Conservation (phyloP, 352 stramenopile species). For the Achlya hypogyna region DNA sequence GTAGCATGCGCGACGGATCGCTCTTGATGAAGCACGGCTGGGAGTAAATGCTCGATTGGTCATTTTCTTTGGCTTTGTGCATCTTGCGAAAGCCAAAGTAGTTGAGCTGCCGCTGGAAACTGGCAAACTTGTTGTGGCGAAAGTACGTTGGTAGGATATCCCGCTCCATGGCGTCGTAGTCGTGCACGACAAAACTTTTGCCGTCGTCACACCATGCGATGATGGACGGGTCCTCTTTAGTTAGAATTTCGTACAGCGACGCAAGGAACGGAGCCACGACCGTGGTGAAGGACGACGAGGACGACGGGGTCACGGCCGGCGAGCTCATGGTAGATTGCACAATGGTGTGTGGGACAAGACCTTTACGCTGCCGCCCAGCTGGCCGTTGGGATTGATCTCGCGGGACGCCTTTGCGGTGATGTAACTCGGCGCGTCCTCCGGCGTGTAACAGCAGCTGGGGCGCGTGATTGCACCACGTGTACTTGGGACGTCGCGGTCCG, state of each 20-base stretch:
- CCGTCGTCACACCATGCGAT: conserved; percentile 55
- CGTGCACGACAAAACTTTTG: conserved; percentile 57
- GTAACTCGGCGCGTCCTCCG: background rate
- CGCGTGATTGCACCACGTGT: too few species aligned
- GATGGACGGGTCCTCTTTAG: conserved; percentile 39
- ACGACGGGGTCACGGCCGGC: background rate
- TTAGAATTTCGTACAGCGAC: conserved; percentile 60
- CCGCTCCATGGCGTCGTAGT: conserved; percentile 42
- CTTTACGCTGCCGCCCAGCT: too few species aligned
- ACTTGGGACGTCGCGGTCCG: too few species aligned
- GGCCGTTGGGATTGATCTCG: background rate
- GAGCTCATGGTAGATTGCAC: background rate
- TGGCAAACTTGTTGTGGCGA: conserved; percentile 72
- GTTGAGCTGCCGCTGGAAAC: conserved; percentile 66
- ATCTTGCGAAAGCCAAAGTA: conserved; percentile 79
- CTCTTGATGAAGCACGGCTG: conserved; percentile 50
- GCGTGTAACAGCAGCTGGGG: background rate
- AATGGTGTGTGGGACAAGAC: background rate
- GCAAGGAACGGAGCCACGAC: conserved; percentile 53
- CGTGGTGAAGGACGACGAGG: background rate
- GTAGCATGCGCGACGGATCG: conserved; percentile 54
- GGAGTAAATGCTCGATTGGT: conserved; percentile 55
- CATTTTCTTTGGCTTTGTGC: conserved; percentile 37
- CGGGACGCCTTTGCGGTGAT: background rate
- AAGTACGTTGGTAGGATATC: conserved; percentile 63